phyloP scores from a whole-genome alignment of 2,329 filamentous ascomycete genomes.

The Trichoderma afroharzianum region DNA sequence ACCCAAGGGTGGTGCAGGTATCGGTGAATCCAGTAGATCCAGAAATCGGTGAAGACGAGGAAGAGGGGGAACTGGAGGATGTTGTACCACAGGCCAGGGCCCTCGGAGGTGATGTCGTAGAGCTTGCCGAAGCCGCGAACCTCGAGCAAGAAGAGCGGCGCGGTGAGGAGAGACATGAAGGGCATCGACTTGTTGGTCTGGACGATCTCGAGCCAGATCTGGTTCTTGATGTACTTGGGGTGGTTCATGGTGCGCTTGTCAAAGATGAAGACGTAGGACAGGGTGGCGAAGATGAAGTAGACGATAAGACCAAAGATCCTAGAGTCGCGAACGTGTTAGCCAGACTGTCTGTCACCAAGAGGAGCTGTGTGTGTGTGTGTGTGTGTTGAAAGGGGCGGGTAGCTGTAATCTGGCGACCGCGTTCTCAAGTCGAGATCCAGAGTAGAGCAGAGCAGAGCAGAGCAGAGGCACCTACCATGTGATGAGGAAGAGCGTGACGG shows the following conservation, averaged over 20 bases:
- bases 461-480: slow-evolving; percentile 63
- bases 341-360: not conserved
- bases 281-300: slow-evolving; percentile 78
- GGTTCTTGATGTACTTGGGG: slow-evolving; percentile 93
- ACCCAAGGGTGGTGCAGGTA: slow-evolving; percentile 70
- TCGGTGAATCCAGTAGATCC: slow-evolving; percentile 90
- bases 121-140: slow-evolving; percentile 81
- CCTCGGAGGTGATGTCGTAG: slow-evolving; percentile 75
- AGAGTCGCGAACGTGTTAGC: slow-evolving; percentile 14
- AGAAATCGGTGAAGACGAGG: slow-evolving; percentile 81
- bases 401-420: not conserved
- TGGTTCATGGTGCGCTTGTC: slow-evolving; percentile 86
- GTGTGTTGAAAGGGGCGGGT: not conserved
- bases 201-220: slow-evolving; percentile 79
- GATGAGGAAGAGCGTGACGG: slow-evolving; percentile 72
- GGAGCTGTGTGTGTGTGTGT: not conserved
- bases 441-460: not conserved
- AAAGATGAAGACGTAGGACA: slow-evolving; percentile 87
- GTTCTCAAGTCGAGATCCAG: not conserved
- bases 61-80: slow-evolving; percentile 83
- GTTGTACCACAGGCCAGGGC: slow-evolving; percentile 75
- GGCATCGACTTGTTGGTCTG: slow-evolving; percentile 77
- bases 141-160: slow-evolving; percentile 77
- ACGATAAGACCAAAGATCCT: slow-evolving; percentile 83
- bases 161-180: slow-evolving; percentile 76